A percentile compares a stretch with the other conserved stretches of the same genome.
Evolutionary conservation across 2,329 filamentous ascomycete species (phyloP).

Genomic region (Aspergillus flavus): DNA sequence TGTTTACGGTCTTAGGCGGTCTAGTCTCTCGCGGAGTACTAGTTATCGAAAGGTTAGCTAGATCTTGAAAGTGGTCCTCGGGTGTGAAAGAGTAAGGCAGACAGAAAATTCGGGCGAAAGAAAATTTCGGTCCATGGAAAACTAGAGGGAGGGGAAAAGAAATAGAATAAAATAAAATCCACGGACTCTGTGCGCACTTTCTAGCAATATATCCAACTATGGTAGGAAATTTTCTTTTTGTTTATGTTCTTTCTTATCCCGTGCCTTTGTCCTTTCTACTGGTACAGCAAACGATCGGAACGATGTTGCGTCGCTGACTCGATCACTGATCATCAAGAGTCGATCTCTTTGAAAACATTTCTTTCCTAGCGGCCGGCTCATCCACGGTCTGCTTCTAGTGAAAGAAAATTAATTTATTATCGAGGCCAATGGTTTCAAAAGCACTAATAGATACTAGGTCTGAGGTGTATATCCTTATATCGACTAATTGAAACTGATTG

Average conservation of each 20-base stretch:
- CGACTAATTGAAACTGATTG: slow-evolving; percentile 2
- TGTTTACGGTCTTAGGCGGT: neutral
- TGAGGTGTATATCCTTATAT: neutral
- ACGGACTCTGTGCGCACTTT: neutral
- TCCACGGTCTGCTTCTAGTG: neutral
- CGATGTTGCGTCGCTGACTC: neutral
- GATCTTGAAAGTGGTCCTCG: slow-evolving; percentile 4
- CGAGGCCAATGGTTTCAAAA: neutral
- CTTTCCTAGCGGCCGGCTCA: slow-evolving; percentile 3
- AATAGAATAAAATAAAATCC: neutral
- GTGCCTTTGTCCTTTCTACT: neutral
- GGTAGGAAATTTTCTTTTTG: neutral
- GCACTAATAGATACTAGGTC: neutral
- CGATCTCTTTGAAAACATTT: neutral
- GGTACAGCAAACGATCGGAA: neutral
- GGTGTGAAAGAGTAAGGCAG: neutral
- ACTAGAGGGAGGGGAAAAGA: neutral
- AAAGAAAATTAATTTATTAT: neutral
- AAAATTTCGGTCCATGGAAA: neutral
- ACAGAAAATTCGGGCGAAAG: neutral
- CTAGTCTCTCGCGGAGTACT: neutral
- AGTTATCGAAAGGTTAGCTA: neutral
- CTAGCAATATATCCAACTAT: neutral
- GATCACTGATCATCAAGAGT: neutral
- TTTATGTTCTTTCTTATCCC: neutral